Base-by-base conservation (phyloP, 2,329 filamentous ascomycete genomes). In the Saccharata proteae region DNA sequence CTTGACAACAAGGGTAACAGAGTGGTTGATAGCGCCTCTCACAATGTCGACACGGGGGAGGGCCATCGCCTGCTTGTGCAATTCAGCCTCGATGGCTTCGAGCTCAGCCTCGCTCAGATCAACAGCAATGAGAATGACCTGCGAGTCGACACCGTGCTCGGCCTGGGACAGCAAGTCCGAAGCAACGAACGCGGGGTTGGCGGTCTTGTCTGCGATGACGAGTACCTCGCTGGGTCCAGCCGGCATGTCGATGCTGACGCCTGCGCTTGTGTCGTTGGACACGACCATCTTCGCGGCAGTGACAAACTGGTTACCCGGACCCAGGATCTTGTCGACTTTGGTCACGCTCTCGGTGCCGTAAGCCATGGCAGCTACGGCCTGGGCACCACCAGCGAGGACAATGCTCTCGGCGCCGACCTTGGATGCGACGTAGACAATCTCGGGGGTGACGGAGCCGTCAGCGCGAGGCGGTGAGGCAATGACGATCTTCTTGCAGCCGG, bases 241-340 rank as follows among this genome's bases (percentile, higher is more conserved):
- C 8, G 90, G 90, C 90, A 98, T 98, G 52, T 98, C 90, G 47
- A 98, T 98, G 57, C 84, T 79, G 23, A 94, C 86, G 14, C 83
- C 81, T 9, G 90, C 90, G 38, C 85, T 92, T 26, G 90, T 96
- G 54, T 98, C 90, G 57, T 98, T 98, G 58, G 80, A 83, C 25
- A 98, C 90, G 46, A 86, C 71, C 90, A 98, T 98, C 71, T 98
- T 98, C 31, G 83, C 90, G 1, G 90, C 90, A 0, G 90, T 98
- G 23, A 98, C 90, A 51, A 96, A 98, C 57, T 96, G 90, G 60
- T 98, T 98, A 20, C 90, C 90, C 3, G 90, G 90, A 0, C 90
- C 90, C 9, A 96, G 74, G 45, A 98, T 94, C 72, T 98, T 98
- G 67, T 98, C 90, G 6, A 98, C 90, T 64, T 98, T 98, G 56